A percentile compares a stretch with the other conserved stretches of the same genome.
phyloP scores from a whole-genome alignment of 2,329 filamentous ascomycete species.

The Orbilia javanica region DNA sequence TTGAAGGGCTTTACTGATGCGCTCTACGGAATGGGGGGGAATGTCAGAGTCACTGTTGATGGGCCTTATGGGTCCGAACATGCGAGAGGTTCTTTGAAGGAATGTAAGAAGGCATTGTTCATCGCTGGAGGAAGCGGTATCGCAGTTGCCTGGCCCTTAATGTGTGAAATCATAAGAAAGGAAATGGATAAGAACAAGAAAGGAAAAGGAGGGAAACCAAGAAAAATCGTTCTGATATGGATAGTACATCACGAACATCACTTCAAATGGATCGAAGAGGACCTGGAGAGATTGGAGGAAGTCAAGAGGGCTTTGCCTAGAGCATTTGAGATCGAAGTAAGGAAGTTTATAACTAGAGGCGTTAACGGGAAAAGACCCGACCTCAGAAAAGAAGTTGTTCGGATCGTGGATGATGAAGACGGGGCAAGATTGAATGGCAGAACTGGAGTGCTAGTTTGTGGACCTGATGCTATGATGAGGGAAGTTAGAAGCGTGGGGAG shows the following conservation, averaged over 20 bases:
- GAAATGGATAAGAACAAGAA: constrained; percentile 60
- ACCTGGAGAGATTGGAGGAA: constrained; percentile 68
- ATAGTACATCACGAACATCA: constrained; percentile 71
- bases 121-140: constrained; percentile 76
- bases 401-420: constrained; percentile 35
- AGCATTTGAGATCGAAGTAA: constrained; percentile 68
- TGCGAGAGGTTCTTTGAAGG: constrained; percentile 70
- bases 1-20: constrained; percentile 72
- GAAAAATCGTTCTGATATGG: constrained; percentile 71
- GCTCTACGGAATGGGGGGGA: constrained; percentile 25
- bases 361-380: constrained; percentile 70
- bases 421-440: constrained; percentile 63
- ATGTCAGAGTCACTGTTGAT: constrained; percentile 70
- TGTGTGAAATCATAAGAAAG: constrained; percentile 65
- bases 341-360: constrained; percentile 71
- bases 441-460: constrained; percentile 72
- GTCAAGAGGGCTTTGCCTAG: constrained; percentile 2
- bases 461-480: constrained; percentile 74
- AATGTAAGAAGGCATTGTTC: constrained; percentile 69
- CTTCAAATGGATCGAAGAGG: constrained; percentile 70
- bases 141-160: constrained; percentile 74
- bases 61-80: constrained; percentile 75
- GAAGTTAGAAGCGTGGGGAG: constrained; percentile 73
- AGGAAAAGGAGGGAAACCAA: constrained; percentile 58
- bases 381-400: constrained; percentile 66